Base-by-base conservation (phyloP, 1,284 basidiomycete genomes). In the Fomitopsis pinicola region DNA sequence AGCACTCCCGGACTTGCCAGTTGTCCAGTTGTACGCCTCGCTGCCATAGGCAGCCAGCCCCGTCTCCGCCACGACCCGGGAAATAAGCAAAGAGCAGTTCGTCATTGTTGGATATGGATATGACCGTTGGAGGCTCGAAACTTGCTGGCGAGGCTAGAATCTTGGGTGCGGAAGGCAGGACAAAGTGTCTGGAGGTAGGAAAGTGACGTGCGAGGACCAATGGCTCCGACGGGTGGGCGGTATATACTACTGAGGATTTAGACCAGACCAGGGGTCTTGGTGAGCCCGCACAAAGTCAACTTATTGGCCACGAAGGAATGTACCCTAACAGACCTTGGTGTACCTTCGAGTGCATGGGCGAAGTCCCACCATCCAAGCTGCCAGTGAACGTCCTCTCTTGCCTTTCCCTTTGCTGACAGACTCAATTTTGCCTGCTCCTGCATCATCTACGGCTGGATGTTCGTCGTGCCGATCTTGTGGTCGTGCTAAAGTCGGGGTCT, bases 31-130 rank as follows among this genome's bases (percentile, higher is more conserved):
- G 80, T 10, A 71, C 58, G 4, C 79, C 82, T 56, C 81, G 79
- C 58, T 76, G 78, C 90, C 90, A 92, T 14, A 91, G 65, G 67
- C 89, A 91, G 5, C 80, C 85, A 35, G 82, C 70, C 7, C 88
- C 86, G 55, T 85, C 82, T 1, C 73, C 68, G 33, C 78, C 79
- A 36, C 74, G 75, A 38, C 85, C 78, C 12, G 89, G 87, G 68
- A 89, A 92, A 70, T 86, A 92, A 2, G 89, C 89, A 69, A 91
- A 92, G 2, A 92, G 69, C 82, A 82, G 87, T 50, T 81, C 77
- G 59, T 86, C 84, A 30, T 77, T 75, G 1, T 86, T 79, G 12
- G 84, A 82, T 28, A 84, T 77, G 8, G 82, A 80, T 57, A 92
- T 82, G 17, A 87, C 71, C 3, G 81, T 82, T 0, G 90, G 86